These are phyloP conservation scores for Barnettozyma pratensis DNA, from an alignment of 805 yeast species.

Conservation along the genomic window DNA sequence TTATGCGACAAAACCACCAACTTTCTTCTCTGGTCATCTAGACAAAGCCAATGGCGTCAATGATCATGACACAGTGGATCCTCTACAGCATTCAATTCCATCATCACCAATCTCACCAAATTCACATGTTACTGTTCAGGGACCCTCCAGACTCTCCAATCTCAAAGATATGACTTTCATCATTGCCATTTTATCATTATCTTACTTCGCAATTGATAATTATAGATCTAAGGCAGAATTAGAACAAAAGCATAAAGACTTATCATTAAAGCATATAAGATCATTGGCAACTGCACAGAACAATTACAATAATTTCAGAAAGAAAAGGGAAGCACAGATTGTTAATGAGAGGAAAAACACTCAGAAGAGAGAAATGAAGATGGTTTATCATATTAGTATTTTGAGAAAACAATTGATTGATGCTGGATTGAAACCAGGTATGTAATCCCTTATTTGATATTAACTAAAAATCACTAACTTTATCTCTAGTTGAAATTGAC, in stretches of 20 bases:
- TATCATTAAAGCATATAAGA: constrained; percentile 29
- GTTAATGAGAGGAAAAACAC: constrained; percentile 45
- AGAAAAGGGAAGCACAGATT: constrained; percentile 47
- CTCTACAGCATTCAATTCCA: not conserved
- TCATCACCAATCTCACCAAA: not conserved
- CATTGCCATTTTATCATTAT: constrained; percentile 37
- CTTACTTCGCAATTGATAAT: constrained; percentile 49
- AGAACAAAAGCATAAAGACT: constrained; percentile 27
- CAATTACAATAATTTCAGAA: constrained; percentile 44
- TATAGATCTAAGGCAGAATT: constrained; percentile 37
- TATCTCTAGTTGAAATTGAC: constrained; percentile 37
- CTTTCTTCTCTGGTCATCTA: constrained; percentile 5
- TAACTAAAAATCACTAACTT: not conserved
- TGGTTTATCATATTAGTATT: constrained; percentile 64
- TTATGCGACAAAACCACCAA: constrained; percentile 1
- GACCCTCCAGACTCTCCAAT: constrained; percentile 6
- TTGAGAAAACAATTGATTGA: constrained; percentile 56
- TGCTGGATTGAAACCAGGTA: constrained; percentile 49
- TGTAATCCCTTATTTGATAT: constrained; percentile 1
- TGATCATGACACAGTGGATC: not conserved
- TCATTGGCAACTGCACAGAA: constrained; percentile 36
- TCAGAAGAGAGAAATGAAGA: constrained; percentile 47
- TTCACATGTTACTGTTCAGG: not conserved
- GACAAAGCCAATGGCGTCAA: not conserved
- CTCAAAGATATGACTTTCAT: constrained; percentile 37